A percentile compares a stretch with the other conserved stretches of the same genome.
Conservation (phyloP, 2,329 filamentous ascomycete species). For the Monosporascus sp. region DNA sequence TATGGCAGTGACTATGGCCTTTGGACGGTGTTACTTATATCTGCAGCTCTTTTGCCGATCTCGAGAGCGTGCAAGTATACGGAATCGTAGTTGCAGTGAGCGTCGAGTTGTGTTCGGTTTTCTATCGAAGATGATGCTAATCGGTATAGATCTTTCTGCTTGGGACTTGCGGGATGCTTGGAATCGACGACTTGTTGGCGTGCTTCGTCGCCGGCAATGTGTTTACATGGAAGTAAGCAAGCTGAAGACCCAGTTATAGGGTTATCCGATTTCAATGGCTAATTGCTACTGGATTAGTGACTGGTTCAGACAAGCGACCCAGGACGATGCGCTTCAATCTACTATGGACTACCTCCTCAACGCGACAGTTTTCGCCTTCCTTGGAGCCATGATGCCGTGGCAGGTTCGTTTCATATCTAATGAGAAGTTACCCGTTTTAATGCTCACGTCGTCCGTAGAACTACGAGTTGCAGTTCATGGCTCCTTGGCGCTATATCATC, state of each 20-base stretch:
- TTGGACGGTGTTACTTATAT: too few relatives aligned
- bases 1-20: too few relatives aligned
- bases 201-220: slow-evolving; percentile 22
- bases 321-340: slow-evolving; percentile 12
- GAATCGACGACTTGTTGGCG: slow-evolving; percentile 22
- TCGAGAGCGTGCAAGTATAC: slow-evolving; percentile 6
- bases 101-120: too few relatives aligned
- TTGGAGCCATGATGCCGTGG: slow-evolving; percentile 23
- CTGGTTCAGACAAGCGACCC: slow-evolving; percentile 11
- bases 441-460: too few relatives aligned
- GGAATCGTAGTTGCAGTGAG: background rate
- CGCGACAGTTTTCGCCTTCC: slow-evolving; percentile 19
- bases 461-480: too few relatives aligned
- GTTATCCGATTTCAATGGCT: too few relatives aligned
- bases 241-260: too few relatives aligned
- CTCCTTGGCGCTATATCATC: too few relatives aligned
- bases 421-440: too few relatives aligned
- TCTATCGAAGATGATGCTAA: too few relatives aligned
- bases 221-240: slow-evolving; percentile 10
- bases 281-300: background rate
- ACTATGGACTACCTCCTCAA: slow-evolving; percentile 22
- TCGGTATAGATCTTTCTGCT: slow-evolving; percentile 8
- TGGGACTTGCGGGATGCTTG: slow-evolving; percentile 19
- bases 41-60: background rate
- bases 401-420: background rate